Evolutionary conservation across 2,329 filamentous ascomycete species (phyloP), one percentile per base, ranked within the genome.

Genomic region (Torrubiella hemipterigena): DNA sequence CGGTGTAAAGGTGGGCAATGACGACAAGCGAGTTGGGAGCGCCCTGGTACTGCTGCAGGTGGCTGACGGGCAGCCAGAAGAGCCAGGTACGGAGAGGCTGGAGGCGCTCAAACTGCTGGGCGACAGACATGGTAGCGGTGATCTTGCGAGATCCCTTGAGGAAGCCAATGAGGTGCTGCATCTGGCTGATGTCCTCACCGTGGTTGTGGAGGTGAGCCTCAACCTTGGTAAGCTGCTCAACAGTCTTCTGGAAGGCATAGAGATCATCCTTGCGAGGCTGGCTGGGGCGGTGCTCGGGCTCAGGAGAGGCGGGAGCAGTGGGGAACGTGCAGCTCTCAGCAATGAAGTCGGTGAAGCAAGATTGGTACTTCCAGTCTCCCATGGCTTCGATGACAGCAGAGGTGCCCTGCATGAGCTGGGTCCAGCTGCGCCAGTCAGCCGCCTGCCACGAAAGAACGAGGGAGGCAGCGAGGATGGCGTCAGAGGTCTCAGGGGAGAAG

Each of bases 361-460:
- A 95, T 51, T 93, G 81, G 45, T 93, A 77, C 55, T 85, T 85
- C 86, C 84, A 93, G 11, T 75, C 69, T 41, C 87, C 81, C 86
- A 96, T 96, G 26, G 83, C 81, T 46, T 85, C 77, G 42, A 95
- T 81, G 32, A 96, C 85, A 33, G 83, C 87, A 34, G 82, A 85
- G 38, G 87, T 87, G 37, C 87, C 89, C 49, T 89, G 82, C 67
- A 94, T 91, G 37, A 95, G 65, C 42, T 87, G 87, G 40, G 81
- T 85, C 89, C 89, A 96, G 57, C 79, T 82, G 54, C 80, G 79
- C 89, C 87, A 96, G 62, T 96, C 89, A 37, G 80, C 91, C 34
- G 85, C 83, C 61, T 96, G 89, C 87, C 91, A 96, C 22, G 87
- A 93, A 30, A 98, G 69, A 29, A 96, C 72, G 27, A 95, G 75